phyloP scores from a whole-genome alignment of 306 rosid genomes.

The Cucurbita moschata region DNA sequence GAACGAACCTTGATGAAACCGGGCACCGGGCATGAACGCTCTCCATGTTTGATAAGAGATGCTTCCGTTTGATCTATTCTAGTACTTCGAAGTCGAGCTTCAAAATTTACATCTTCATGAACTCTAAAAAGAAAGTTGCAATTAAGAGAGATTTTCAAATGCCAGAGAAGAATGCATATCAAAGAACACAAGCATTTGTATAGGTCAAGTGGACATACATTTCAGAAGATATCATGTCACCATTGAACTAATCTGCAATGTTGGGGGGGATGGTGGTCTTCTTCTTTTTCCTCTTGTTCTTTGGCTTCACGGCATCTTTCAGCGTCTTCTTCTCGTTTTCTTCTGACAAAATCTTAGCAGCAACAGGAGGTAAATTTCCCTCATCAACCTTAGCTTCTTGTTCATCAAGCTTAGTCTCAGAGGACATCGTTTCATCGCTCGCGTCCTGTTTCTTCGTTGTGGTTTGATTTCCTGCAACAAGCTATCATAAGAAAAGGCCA shows the following conservation, averaged over 20 bases:
- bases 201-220: neutral
- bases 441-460: slow-evolving; percentile 17
- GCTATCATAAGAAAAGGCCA: neutral
- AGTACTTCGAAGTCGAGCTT: neutral
- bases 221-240: neutral
- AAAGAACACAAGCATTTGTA: neutral
- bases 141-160: neutral
- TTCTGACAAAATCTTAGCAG: slow-evolving; percentile 11
- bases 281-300: slow-evolving; percentile 55
- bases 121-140: neutral
- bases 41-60: neutral
- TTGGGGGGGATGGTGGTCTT: slow-evolving; percentile 15
- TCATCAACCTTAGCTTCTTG: slow-evolving; percentile 17
- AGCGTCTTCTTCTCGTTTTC: slow-evolving; percentile 41
- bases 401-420: slow-evolving; percentile 24
- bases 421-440: slow-evolving; percentile 11
- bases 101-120: neutral
- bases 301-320: slow-evolving; percentile 72
- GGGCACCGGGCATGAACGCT: neutral
- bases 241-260: slow-evolving; percentile 27
- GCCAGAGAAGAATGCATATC: neutral
- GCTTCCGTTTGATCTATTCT: neutral
- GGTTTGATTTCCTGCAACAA: slow-evolving; percentile 30
- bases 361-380: slow-evolving; percentile 18
- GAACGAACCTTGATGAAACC: neutral